phyloP scores from a whole-genome alignment of 768 basidiomycete genomes.

The Calocera viscosa region DNA sequence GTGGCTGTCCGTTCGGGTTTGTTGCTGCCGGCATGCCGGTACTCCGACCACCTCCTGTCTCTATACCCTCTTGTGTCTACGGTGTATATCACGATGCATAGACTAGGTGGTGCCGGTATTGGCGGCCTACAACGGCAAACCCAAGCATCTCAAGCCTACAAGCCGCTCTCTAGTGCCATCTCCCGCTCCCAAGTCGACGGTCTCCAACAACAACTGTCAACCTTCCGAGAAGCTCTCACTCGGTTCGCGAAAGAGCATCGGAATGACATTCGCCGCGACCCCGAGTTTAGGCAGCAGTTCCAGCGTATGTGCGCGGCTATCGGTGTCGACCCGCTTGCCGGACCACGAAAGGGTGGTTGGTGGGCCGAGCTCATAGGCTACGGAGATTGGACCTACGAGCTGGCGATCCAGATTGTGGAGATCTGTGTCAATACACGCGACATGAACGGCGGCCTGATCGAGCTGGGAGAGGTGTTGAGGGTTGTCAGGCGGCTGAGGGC shows the following conservation, averaged over 20 bases:
- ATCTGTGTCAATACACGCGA: conserved; percentile 79
- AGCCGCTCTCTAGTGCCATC: conserved; percentile 64
- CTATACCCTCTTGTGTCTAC: neutral
- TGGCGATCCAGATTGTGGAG: conserved; percentile 91
- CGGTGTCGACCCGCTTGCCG: conserved; percentile 87
- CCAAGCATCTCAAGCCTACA: conserved; percentile 66
- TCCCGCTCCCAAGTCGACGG: conserved; percentile 63
- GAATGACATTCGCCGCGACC: conserved; percentile 68
- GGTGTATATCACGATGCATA: conserved; percentile 38
- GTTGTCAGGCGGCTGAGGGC: conserved; percentile 67
- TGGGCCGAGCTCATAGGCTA: conserved; percentile 82
- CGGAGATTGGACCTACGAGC: conserved; percentile 91
- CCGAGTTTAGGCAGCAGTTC: conserved; percentile 80
- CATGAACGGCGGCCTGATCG: conserved; percentile 84
- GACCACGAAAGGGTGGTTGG: conserved; percentile 73
- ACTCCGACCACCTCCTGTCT: neutral
- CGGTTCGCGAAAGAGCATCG: conserved; percentile 76
- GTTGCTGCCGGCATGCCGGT: neutral
- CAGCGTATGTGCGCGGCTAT: conserved; percentile 92
- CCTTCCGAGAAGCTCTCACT: conserved; percentile 68
- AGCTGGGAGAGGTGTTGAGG: conserved; percentile 70
- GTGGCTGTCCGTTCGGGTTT: neutral
- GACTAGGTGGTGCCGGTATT: conserved; percentile 69
- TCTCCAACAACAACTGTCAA: conserved; percentile 67
- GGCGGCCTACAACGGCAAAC: conserved; percentile 85